Base-by-base conservation (phyloP, 306 rosid species). In the Gleditsia sinensis region DNA sequence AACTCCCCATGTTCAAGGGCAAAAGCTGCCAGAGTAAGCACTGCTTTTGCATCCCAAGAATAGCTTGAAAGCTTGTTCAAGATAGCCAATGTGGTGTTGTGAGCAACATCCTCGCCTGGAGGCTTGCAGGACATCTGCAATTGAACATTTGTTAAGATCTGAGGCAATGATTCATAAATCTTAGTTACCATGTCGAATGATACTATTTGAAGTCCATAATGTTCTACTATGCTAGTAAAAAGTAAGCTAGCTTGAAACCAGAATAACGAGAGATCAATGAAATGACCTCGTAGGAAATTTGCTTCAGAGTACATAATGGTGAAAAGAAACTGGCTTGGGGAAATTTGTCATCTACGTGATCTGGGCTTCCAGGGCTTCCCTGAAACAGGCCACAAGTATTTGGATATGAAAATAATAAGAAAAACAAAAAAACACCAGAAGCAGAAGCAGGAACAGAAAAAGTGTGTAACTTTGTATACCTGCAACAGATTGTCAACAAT, bases 1-100 rank as follows among this genome's bases (percentile, higher is more conserved):
- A 87, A 87, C 8, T 91, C 87, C 0, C 92, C 90, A 40, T 77
- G 87, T 34, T 91, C 91, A 13, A 85, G 16, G 2, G 92, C 80
- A 59, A 91, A 91, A n/a, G 94, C 94, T 0, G 90, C n/a, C n/a
- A n/a, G n/a, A n/a, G n/a, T n/a, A n/a, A n/a, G n/a, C n/a, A n/a
- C n/a, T n/a, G n/a, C n/a, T 71, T 89, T 89, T 32, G 87, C 91
- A 19, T 80, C 84, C 97, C 94, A 91, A 0, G 74, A 14, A 63
- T 82, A 87, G 27, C 12, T 69, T 46, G 84, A 56, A 1, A 91
- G 76, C 85, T 77, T 83, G 72, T 74, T 74, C 0, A 88, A 88
- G 6, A 91, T 86, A 5, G 86, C 30, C n/a, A 82, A 14, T 32
- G 94, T 81, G 4, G 92, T 76, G 10, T 69, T 73, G 83, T 87